phyloP scores from a whole-genome alignment of 148 eudicot genomes.

The Pouteria glomerata region DNA sequence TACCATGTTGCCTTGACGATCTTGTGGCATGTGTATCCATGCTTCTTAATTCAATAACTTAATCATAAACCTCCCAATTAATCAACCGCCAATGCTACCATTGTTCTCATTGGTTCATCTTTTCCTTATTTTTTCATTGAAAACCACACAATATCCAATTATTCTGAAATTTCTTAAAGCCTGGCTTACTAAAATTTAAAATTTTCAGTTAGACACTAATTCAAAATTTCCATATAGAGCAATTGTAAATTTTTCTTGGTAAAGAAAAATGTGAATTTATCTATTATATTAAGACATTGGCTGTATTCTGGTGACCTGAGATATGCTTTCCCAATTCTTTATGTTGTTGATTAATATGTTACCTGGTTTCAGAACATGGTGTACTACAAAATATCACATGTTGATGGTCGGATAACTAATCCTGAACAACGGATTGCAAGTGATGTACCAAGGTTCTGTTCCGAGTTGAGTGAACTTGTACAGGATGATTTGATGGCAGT shows the following conservation, averaged over 20 bases:
- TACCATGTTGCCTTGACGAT: too few species aligned
- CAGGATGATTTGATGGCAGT: constrained; percentile 97
- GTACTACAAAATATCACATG: constrained; percentile 93
- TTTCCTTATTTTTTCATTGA: constrained; percentile 1
- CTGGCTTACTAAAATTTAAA: not conserved
- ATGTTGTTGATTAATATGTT: constrained; percentile 8
- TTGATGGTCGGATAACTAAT: constrained; percentile 84
- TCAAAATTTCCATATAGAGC: not conserved
- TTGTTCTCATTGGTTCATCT: not conserved
- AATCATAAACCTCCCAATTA: not conserved
- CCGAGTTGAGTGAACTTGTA: constrained; percentile 92
- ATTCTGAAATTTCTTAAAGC: not conserved
- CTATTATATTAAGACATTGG: not conserved
- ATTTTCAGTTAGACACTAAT: not conserved
- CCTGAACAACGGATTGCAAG: constrained; percentile 98
- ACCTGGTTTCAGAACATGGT: constrained; percentile 70
- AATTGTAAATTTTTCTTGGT: not conserved
- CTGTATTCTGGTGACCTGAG: not conserved
- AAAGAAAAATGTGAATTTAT: not conserved
- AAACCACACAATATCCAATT: not conserved
- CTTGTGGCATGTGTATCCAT: not conserved
- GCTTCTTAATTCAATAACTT: not conserved
- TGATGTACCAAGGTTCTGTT: constrained; percentile 89
- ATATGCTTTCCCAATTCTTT: not conserved
- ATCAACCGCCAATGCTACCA: not conserved